These are phyloP conservation scores for Coffea humblotiana DNA, from an alignment of 305 asterid genomes.

Conservation along the genomic window DNA sequence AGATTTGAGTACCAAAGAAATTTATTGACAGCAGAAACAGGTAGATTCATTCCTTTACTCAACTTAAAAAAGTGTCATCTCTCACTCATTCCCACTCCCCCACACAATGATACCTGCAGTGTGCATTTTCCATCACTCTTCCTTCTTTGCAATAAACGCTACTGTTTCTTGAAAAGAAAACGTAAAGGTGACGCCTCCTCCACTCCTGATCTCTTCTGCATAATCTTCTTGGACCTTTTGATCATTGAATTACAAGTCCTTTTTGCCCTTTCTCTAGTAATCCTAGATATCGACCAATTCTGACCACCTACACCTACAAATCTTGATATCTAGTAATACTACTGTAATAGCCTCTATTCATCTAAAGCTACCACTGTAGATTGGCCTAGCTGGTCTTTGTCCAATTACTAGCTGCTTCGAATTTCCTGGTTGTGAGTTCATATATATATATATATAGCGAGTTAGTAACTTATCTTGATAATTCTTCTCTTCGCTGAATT, in stretches of 20 bases:
- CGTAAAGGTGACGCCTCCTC: slow-evolving; percentile 67
- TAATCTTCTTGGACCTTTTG: slow-evolving; percentile 9
- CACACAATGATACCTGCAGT: slow-evolving; percentile 46
- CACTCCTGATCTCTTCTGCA: neutral
- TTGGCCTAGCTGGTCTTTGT: neutral
- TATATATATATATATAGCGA: neutral
- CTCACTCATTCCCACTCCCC: slow-evolving; percentile 2
- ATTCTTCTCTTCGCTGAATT: neutral
- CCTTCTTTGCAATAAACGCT: slow-evolving; percentile 49
- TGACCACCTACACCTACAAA: slow-evolving; percentile 13
- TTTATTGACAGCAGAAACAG: slow-evolving; percentile 18
- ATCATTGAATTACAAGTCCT: slow-evolving; percentile 24
- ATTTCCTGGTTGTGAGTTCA: neutral
- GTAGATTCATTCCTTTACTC: slow-evolving; percentile 28
- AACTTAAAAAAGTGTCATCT: slow-evolving; percentile 2
- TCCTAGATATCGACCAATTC: slow-evolving; percentile 17
- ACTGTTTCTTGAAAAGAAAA: slow-evolving; percentile 53
- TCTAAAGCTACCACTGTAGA: slow-evolving; percentile 20
- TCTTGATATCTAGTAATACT: neutral
- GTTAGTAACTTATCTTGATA: slow-evolving; percentile 13
- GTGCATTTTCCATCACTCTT: slow-evolving; percentile 54
- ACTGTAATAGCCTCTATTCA: neutral
- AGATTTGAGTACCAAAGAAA: neutral
- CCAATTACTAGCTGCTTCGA: neutral
- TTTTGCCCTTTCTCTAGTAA: slow-evolving; percentile 10